phyloP scores from a whole-genome alignment of 2,329 filamentous ascomycete species.

The Dothideomycetidae sp. region DNA sequence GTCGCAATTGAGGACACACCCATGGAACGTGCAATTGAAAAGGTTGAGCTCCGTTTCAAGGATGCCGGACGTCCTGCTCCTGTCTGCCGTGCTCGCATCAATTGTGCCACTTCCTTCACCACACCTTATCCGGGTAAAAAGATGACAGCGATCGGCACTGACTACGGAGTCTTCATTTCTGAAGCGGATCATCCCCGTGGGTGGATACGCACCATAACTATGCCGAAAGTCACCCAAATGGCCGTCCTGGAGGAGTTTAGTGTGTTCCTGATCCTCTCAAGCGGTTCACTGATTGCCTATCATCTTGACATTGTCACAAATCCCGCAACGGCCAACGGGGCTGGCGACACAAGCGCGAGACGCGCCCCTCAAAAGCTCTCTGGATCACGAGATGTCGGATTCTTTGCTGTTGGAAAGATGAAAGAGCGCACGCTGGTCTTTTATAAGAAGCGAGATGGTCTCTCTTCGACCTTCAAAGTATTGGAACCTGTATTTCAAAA shows the following conservation, averaged over 20 bases:
- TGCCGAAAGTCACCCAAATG: slow-evolving; percentile 72
- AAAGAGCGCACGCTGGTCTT: slow-evolving; percentile 91
- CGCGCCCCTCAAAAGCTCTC: slow-evolving; percentile 84
- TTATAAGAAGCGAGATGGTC: slow-evolving; percentile 88
- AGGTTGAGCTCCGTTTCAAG: slow-evolving; percentile 64
- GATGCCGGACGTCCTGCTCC: slow-evolving; percentile 54
- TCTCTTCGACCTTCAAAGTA: slow-evolving; percentile 89
- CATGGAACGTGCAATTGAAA: slow-evolving; percentile 75
- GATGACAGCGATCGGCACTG: slow-evolving; percentile 87
- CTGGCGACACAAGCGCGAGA: slow-evolving; percentile 58
- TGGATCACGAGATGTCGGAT: slow-evolving; percentile 79
- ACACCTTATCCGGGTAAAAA: slow-evolving; percentile 59
- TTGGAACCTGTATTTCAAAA: slow-evolving; percentile 93
- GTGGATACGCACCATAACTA: slow-evolving; percentile 70
- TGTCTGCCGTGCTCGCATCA: slow-evolving; percentile 73
- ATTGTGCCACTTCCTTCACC: slow-evolving; percentile 84
- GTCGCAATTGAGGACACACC: slow-evolving; percentile 83
- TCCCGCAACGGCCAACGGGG: slow-evolving; percentile 34
- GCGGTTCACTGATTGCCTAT: slow-evolving; percentile 83
- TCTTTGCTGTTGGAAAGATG: slow-evolving; percentile 93
- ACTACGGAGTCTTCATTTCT: slow-evolving; percentile 83
- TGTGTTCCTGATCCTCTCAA: slow-evolving; percentile 77
- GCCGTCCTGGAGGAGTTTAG: slow-evolving; percentile 93
- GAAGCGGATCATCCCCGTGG: slow-evolving; percentile 80
- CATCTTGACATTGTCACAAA: slow-evolving; percentile 72